Base-by-base conservation (phyloP, 2,329 filamentous ascomycete genomes). In the Clarireedia sp. region DNA sequence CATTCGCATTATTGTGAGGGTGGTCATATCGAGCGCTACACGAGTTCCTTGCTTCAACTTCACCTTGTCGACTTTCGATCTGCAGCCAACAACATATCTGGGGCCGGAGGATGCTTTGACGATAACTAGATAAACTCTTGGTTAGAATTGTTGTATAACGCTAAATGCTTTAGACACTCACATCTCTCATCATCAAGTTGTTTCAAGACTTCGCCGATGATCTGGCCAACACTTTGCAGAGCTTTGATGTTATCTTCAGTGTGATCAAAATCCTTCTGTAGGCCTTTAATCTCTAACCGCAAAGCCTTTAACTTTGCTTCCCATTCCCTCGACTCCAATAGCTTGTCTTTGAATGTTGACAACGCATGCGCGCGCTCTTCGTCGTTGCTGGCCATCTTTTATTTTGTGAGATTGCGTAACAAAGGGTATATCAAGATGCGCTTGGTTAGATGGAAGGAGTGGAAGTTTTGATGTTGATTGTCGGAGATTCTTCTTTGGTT, bases 201-300 rank as follows among this genome's bases (percentile, higher is more conserved):
- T 78, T 99, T 99, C 69, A 99, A 77, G 59, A 99, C 95, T 75
- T 99, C 94, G 67, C 94, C 94, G 72, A 99, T 97, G 73, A 99
- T 99, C 77, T 99, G 94, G 50, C 94, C 94, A 54, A 99, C 94
- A 72, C 94, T 97, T 78, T 99, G 94, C 68, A 99, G 78, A 63
- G 94, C 94, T 79, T 99, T 99, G 79, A 99, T 97, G 76, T 97
- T 97, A 64, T 99, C 95, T 72, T 99, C 94, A 53, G 94, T 97
- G 64, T 92, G 85, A 72, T 99, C 92, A 69, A 91, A 99, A 67
- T 97, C 91, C 69, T 88, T 90, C 71, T 96, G 90, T 54, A 97
- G 75, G 58, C 87, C 90, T 77, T 97, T 99, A 73, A 99, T 96
- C 65, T 96, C 94, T 74, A 96, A 78, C 60, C 94, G 89, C 66